phyloP scores from a whole-genome alignment of 257 asterid genomes.

The Lavandula angustifolia region DNA sequence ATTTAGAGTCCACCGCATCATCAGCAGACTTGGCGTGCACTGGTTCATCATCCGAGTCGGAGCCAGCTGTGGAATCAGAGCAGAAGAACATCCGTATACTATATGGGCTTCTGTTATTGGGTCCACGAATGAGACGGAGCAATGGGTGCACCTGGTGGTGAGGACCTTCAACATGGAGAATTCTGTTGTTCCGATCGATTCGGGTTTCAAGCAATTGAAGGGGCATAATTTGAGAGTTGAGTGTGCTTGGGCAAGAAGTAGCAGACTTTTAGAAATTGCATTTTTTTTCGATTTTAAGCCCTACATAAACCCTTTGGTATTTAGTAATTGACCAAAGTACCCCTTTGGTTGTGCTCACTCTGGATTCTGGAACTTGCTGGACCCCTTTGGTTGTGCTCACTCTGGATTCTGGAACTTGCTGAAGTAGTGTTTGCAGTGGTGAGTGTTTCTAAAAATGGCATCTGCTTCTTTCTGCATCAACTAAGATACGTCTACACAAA shows the following conservation, averaged over 20 bases:
- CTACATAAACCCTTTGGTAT: conserved; percentile 58
- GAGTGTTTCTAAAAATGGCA: no score
- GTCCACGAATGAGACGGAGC: conserved; percentile 48
- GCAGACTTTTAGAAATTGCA: conserved; percentile 21
- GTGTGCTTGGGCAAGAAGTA: conserved; percentile 41
- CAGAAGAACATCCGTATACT: conserved; percentile 66
- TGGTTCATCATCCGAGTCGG: conserved; percentile 47
- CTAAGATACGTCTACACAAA: no score
- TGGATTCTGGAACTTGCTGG: not conserved
- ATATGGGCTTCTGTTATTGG: conserved; percentile 41
- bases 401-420: not conserved
- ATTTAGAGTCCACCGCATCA: conserved; percentile 55
- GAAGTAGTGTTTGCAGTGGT: no score
- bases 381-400: no score
- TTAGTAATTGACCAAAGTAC: conserved; percentile 28
- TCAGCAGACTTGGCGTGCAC: conserved; percentile 48
- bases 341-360: no score
- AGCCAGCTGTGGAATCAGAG: conserved; percentile 67
- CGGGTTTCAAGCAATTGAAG: conserved; percentile 20
- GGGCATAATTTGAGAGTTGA: not conserved
- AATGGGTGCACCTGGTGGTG: conserved; percentile 61
- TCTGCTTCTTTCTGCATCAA: no score
- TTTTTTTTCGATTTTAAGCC: conserved; percentile 38
- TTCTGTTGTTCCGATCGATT: not conserved
- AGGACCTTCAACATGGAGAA: conserved; percentile 76